A percentile compares a stretch with the other conserved stretches of the same genome.
These are phyloP conservation scores for Wilcoxina mikolae DNA, from an alignment of 495 filamentous ascomycete species.

Conservation along the genomic window DNA sequence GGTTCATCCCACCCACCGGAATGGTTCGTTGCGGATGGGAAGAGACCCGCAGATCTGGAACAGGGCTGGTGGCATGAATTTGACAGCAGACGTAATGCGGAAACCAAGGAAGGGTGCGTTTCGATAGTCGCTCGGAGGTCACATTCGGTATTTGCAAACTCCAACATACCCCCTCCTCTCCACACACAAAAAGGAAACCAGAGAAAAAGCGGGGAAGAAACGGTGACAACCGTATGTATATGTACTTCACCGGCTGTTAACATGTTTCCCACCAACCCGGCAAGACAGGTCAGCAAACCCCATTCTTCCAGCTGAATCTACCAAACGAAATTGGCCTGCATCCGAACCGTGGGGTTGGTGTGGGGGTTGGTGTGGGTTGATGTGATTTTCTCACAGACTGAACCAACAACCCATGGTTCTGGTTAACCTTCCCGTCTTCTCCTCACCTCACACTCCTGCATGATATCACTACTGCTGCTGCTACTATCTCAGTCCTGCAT, in stretches of 20 bases:
- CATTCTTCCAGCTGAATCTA: no score
- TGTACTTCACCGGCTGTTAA: neutral
- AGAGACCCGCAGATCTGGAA: neutral
- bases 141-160: neutral
- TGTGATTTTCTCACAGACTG: neutral
- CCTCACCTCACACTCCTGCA: neutral
- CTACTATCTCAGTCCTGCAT: neutral
- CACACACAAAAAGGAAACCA: no score
- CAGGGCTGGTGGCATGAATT: neutral
- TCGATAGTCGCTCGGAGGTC: neutral
- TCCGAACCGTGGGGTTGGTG: neutral
- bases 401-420: neutral
- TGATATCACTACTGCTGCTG: neutral
- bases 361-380: neutral
- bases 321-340: neutral
- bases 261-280: neutral
- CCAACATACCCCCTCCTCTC: neutral
- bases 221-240: neutral
- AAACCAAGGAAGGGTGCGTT: neutral
- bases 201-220: neutral
- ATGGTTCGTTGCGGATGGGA: neutral
- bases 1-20: neutral
- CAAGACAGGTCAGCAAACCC: neutral
- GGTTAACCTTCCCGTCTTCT: neutral
- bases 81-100: neutral